Evolutionary conservation across 2,329 filamentous ascomycete species (phyloP), one percentile per base, ranked within the genome.

Genomic region (Diaporthe helianthi): DNA sequence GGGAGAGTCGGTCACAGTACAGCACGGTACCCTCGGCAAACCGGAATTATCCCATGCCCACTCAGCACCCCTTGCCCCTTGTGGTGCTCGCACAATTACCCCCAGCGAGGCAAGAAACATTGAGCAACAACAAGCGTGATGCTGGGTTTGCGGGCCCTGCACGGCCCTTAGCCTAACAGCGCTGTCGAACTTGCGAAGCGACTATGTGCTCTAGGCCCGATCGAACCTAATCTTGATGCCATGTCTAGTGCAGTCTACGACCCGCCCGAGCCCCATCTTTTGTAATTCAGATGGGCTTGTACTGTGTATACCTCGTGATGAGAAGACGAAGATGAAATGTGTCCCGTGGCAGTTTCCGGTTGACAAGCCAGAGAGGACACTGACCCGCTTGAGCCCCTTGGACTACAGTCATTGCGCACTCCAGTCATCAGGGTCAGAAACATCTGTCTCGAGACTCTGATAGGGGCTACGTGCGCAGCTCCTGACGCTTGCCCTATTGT

Each of bases 171-270:
- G 58, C 41, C 58, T n/a, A 46, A 33, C 17, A 47, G 29, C 26
- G 58, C 47, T n/a, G 41, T 47, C 41, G 58, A 47, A 26, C 47
- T 49, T 63, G 41, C 58, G 58, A 47, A 17, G 29, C 19, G 41
- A 49, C 58, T 24, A 49, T 22, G n/a, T 17, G n/a, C 29, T 63
- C 19, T 63, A 36, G 58, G 29, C 41, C n/a, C 29, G 58, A 63
- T 63, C 58, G 58, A 63, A 63, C 58, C 58, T 63, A 67, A 67
- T 55, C 64, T 38, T 41, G 64, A 67, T 52, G 64, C 49, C 24
- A 47, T 49, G 22, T 38, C 64, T 67, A 67, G 64, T 52, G 52
- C 38, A 36, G 38, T 49, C 52, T 10, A 47, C 22, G 22, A 47
- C 19, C 41, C 52, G 64, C 64, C 52, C 17, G 41, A 31, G 52